phyloP scores from a whole-genome alignment of 441 rosid genomes.

The Gossypium lobatum region DNA sequence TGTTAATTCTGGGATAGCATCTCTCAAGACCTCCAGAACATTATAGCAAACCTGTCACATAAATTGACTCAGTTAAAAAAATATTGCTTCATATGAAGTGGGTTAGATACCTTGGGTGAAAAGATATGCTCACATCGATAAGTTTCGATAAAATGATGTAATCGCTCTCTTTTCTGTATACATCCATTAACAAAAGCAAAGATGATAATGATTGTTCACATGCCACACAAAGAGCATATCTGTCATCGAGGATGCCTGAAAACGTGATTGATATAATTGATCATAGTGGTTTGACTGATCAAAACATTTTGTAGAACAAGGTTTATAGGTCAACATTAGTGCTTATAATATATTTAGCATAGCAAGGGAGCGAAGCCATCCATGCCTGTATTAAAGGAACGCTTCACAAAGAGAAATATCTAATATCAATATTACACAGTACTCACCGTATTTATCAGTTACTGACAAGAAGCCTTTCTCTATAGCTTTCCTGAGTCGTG shows the following conservation, averaged over 20 bases:
- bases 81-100: background rate
- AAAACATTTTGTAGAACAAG: background rate
- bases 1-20: background rate
- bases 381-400: background rate
- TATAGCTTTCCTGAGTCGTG: slow-evolving; percentile 65
- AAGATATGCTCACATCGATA: background rate
- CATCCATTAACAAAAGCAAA: slow-evolving; percentile 67
- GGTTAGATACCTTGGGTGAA: background rate
- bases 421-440: background rate
- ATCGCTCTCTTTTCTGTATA: slow-evolving; percentile 68
- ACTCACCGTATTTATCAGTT: slow-evolving; percentile 73
- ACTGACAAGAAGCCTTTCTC: slow-evolving; percentile 52
- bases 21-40: background rate
- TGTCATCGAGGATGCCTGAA: slow-evolving; percentile 84
- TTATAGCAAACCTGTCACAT: background rate
- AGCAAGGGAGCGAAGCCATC: background rate
- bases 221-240: slow-evolving; percentile 88
- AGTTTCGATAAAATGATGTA: background rate
- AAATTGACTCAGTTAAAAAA: background rate
- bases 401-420: background rate
- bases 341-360: background rate
- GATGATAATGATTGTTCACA: slow-evolving; percentile 71
- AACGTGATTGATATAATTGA: slow-evolving; percentile 4
- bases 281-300: background rate
- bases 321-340: background rate